A percentile compares a stretch with the other conserved stretches of the same genome.
Conservation (phyloP, 208 protist genomes). For the Tritrichomonas foetus region DNA sequence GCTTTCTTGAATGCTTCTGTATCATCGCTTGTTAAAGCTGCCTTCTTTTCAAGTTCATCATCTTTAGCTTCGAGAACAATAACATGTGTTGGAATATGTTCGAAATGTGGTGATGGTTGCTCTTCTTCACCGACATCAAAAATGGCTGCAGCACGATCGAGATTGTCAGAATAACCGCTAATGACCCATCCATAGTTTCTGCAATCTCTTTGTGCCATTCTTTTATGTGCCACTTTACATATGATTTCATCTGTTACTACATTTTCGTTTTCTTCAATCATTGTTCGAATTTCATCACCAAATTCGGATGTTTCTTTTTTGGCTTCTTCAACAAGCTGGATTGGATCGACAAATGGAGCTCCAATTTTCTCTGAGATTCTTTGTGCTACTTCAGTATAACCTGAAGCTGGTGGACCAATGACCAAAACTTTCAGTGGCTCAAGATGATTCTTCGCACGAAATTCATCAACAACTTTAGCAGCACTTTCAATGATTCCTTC, state of each 20-base stretch:
- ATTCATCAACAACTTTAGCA: constrained; percentile 41
- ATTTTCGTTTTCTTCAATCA: constrained; percentile 31
- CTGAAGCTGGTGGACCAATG: constrained; percentile 9
- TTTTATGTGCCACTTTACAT: neutral
- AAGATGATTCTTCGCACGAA: neutral
- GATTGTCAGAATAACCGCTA: neutral
- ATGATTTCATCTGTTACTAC: neutral
- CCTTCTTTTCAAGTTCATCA: neutral
- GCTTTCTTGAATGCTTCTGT: neutral
- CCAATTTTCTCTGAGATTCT: neutral
- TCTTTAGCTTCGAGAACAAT: neutral
- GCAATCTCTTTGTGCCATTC: neutral
- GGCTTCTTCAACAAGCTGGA: neutral
- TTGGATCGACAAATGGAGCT: neutral
- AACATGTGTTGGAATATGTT: constrained; percentile 30
- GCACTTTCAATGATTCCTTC: constrained; percentile 1
- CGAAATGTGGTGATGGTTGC: constrained; percentile 15
- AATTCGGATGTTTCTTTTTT: neutral
- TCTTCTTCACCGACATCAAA: constrained; percentile 32
- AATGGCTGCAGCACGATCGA: neutral
- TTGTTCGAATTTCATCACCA: neutral
- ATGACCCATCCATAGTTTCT: constrained; percentile 35
- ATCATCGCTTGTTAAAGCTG: neutral
- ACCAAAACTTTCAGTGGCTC: neutral
- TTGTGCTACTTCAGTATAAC: neutral